Percentiles rank a stretch among this genome's conserved stretches.
Evolutionary conservation across 148 eudicot genomes (phyloP).

Genomic region (Arbutus unedo): DNA sequence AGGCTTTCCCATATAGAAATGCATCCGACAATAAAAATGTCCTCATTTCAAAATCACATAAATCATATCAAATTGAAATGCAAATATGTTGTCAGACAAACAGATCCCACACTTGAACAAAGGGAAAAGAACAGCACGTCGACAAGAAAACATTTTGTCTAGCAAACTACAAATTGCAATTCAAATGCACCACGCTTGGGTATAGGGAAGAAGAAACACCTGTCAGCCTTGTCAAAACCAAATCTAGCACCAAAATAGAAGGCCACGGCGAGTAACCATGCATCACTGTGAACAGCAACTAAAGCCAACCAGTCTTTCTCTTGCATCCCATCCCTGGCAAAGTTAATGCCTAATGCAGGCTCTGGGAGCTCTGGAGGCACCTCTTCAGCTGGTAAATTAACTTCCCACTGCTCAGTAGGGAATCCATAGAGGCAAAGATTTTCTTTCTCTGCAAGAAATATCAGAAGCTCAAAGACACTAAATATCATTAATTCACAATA

Average conservation of each 20-base stretch:
- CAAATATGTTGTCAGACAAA: not conserved
- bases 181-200: not conserved
- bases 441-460: constrained; percentile 51
- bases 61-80: not conserved
- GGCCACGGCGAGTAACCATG: constrained; percentile 72
- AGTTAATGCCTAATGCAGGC: constrained; percentile 79
- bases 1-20: not conserved
- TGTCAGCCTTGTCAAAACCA: constrained; percentile 64
- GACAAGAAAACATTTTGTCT: not conserved
- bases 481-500: not conserved
- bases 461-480: not conserved
- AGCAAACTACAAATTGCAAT: constrained; percentile 4
- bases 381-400: constrained; percentile 72
- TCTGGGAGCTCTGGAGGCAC: constrained; percentile 79
- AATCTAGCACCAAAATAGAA: constrained; percentile 73
- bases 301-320: constrained; percentile 68
- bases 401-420: constrained; percentile 76
- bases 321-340: constrained; percentile 77
- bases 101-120: not conserved
- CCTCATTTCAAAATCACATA: not conserved
- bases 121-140: not conserved
- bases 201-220: constrained; percentile 31
- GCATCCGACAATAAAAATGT: not conserved
- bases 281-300: constrained; percentile 76
- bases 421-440: constrained; percentile 72